phyloP scores from a whole-genome alignment of 129 eudicot genomes.

The Kitagawia praeruptora region DNA sequence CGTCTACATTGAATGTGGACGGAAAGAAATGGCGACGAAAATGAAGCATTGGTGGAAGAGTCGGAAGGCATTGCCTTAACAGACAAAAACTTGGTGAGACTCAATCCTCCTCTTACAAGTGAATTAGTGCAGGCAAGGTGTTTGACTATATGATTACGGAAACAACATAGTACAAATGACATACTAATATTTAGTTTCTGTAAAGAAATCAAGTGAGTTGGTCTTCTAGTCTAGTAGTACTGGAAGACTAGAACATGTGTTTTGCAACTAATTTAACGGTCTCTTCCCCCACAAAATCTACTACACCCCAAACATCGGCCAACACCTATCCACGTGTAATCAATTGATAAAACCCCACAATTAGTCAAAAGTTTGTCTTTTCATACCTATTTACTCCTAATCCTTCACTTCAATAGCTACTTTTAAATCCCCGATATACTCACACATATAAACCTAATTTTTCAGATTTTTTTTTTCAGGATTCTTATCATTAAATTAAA shows the following conservation, averaged over 20 bases:
- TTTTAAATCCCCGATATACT: too few relatives aligned
- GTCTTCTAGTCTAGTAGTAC: neutral
- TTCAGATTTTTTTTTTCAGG: too few relatives aligned
- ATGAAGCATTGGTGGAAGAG: constrained; percentile 27
- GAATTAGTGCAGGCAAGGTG: constrained; percentile 38
- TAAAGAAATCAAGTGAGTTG: neutral
- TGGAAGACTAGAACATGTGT: neutral
- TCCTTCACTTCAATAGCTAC: too few relatives aligned
- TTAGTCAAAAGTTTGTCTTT: too few relatives aligned
- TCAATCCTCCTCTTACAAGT: neutral
- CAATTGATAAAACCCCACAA: too few relatives aligned
- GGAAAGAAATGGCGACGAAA: constrained; percentile 41
- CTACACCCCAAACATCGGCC: neutral
- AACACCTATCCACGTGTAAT: neutral
- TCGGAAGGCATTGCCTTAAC: constrained; percentile 22
- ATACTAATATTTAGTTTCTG: neutral
- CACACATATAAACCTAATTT: too few relatives aligned
- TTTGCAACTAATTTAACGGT: neutral
- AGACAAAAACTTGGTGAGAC: constrained; percentile 12
- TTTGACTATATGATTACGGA: constrained; percentile 70
- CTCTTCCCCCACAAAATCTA: neutral
- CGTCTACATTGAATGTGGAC: constrained; percentile 50
- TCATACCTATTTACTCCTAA: too few relatives aligned
- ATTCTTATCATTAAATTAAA: too few relatives aligned
- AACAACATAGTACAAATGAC: constrained; percentile 11